Evolutionary conservation across 139 green algal genomes (phyloP), one percentile per base, ranked within the genome.

Genomic region (Bryopsis sp.): DNA sequence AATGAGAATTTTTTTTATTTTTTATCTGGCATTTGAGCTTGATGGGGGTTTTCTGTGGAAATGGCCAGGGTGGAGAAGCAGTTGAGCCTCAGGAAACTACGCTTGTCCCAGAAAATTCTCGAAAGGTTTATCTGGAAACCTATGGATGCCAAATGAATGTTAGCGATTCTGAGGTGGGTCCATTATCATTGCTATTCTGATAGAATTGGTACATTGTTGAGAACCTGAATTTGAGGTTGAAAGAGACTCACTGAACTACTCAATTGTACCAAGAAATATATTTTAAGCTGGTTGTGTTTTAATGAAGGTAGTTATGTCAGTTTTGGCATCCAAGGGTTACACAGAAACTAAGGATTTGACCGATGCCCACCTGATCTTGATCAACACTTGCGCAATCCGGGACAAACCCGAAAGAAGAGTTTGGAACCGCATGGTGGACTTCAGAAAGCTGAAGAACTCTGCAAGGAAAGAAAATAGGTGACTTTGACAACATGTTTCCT

Each of bases 351-450:
- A 35, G 0, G 39, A 66, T 11, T 47, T 74, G 7, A 54, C 67
- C 0, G 67, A 71, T 2, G 86, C 86, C 1, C 74, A 87, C 43
- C 80, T 95, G 2, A 73, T 96, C 4, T 78, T 97, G n/a, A 36
- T 96, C 47, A 96, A 95, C 83, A 96, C 90, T n/a, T 97, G 90
- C 64, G 84, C 90, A 29, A 96, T 97, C 60, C 84, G 90, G 0
- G 90, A 97, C 19, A 88, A 86, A 63, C 90, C 90, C 47, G 76
- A 82, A 48, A 64, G 59, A 11, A 81, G 83, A 36, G 71, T 94
- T 29, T 91, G 85, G 88, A 75, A 82, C 22, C 70, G 86, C 3
- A 76, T 94, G 47, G 75, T 75, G 0, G 76, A 82, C 24, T 83
- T 88, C 70, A 83, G 83, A 59, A 74, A 74, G 34, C 2, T 83